These are phyloP conservation scores for Karstenula rhodostoma DNA, from an alignment of 2,329 filamentous ascomycete genomes.

Conservation along the genomic window DNA sequence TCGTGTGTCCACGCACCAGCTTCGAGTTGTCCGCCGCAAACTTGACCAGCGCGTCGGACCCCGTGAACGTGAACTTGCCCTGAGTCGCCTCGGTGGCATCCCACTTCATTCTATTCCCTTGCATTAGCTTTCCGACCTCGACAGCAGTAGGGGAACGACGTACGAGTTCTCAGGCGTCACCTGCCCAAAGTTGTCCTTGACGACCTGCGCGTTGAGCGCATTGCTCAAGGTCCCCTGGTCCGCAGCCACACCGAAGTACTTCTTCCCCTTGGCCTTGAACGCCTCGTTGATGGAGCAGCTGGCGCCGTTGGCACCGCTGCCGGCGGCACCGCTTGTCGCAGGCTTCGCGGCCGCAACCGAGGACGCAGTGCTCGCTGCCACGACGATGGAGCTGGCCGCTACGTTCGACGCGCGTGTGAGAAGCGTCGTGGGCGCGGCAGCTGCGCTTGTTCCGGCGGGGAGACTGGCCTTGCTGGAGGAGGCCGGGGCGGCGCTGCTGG, in stretches of 20 bases:
- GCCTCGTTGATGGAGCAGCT: conserved; percentile 59
- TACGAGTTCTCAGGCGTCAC: conserved; percentile 70
- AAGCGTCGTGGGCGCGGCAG: background rate
- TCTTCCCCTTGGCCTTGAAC: conserved; percentile 69
- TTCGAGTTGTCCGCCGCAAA: conserved; percentile 65
- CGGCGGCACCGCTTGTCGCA: background rate
- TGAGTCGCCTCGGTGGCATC: conserved; percentile 61
- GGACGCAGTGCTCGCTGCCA: conserved; percentile 12
- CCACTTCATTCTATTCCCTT: conserved; percentile 68
- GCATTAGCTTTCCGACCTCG: no score
- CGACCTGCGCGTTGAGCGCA: conserved; percentile 63
- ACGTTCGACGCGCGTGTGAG: conserved; percentile 2
- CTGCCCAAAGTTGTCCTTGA: conserved; percentile 69
- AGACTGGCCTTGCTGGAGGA: background rate
- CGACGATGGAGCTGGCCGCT: conserved; percentile 5
- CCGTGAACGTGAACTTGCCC: conserved; percentile 63
- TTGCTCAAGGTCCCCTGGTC: conserved; percentile 63
- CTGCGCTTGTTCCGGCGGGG: background rate
- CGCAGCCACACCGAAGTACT: conserved; percentile 68
- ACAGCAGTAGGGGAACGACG: background rate
- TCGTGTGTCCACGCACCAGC: conserved; percentile 69
- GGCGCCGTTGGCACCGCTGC: conserved; percentile 29
- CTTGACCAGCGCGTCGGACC: conserved; percentile 67
- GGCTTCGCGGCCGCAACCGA: conserved; percentile 18
- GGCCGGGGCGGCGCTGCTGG: background rate